Conservation (phyloP, 129 eudicot species). For the Lactuca sativa region DNA sequence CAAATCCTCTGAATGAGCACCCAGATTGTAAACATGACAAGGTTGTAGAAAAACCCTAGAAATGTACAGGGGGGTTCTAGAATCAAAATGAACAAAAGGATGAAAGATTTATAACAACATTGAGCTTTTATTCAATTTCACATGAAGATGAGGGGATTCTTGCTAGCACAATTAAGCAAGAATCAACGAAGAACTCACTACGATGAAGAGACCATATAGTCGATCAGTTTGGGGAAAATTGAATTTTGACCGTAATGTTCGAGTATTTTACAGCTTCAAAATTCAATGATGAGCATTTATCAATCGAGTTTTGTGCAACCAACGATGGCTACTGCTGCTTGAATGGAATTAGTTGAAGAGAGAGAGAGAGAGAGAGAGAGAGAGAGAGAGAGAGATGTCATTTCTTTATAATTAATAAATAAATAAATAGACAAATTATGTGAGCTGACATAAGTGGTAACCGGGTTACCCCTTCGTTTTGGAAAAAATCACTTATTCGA, state of each 20-base stretch:
- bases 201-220: conserved; percentile 24
- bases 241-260: neutral
- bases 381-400: conserved; percentile 11
- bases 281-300: conserved; percentile 32
- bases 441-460: too few relatives aligned
- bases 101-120: conserved; percentile 1
- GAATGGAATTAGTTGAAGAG: too few relatives aligned
- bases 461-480: too few relatives aligned
- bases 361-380: too few relatives aligned
- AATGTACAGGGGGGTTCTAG: conserved; percentile 26
- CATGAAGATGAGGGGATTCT: conserved; percentile 43
- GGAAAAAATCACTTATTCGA: too few relatives aligned
- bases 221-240: conserved; percentile 19
- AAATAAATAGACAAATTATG: too few relatives aligned
- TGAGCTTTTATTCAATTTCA: conserved; percentile 5
- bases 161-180: conserved; percentile 45
- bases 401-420: too few relatives aligned
- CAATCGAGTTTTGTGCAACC: conserved; percentile 17
- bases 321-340: conserved; percentile 24
- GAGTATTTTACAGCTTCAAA: conserved; percentile 25
- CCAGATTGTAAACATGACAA: conserved; percentile 15
- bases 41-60: conserved; percentile 26
- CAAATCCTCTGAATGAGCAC: conserved; percentile 16
- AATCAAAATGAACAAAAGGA: conserved; percentile 12
- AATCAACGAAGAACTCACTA: conserved; percentile 35